Base-by-base conservation (phyloP, 2,329 filamentous ascomycete genomes). In the Pseudonectria buxi region DNA sequence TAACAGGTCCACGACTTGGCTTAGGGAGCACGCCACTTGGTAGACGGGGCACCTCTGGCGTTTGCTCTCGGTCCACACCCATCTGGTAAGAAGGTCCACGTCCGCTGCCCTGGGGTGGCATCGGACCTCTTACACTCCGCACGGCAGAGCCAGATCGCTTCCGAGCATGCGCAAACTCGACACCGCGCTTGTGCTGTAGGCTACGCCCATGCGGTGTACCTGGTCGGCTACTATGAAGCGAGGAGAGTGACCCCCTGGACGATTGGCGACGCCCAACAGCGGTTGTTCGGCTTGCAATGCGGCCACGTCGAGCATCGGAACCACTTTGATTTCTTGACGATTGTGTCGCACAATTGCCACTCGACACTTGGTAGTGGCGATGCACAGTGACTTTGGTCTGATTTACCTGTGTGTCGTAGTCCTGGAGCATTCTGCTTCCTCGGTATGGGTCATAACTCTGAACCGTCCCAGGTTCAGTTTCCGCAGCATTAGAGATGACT, bases 381-480 rank as follows among this genome's bases (percentile, higher is more conserved):
- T 87, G 81, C 31, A 92, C 69, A 0, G 77, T 78, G 33, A 88
- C 75, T 48, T 78, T 83, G 22, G 81, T 72, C 49, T 79, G 78
- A 40, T 79, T 74, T 7, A 67, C 69, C 33, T 77, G 70, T 1
- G 67, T 62, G 15, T 65, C 56, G 25, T 49, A 53, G 7, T 56
- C 52, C 25, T 65, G 59, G 26, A 59, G 58, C 32, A 67, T 57
- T 6, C 73, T 71, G 3, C 83, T 87, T 4, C 83, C 78, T 51
- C 85, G 77, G 57, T 84, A 94, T 0, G 88, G 87, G 56, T 95
- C 89, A 50, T 94, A 94, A 58, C 83, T 92, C 44, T 74, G 58
- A 10, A 70, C 54, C 0, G 69, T 75, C 7, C 65, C 70, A 14
- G 54, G 49, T 7, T 73, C 71, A 2, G 64, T 65, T 22, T 73